Evolutionary conservation across 1,139 yeast species (phyloP), one percentile per base, ranked within the genome.

Genomic region (Candida gigantensis): DNA sequence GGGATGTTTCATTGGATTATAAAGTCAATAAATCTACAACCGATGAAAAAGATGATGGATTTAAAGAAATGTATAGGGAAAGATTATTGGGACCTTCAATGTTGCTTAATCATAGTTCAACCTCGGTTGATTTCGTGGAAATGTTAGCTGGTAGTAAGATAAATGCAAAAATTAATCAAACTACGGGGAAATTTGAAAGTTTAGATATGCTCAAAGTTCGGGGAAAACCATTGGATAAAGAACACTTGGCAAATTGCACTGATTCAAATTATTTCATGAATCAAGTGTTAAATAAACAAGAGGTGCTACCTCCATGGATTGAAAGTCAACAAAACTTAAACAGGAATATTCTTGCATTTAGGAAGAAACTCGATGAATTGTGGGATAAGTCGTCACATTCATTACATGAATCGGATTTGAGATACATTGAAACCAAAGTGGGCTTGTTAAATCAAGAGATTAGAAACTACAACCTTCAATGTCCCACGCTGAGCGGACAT

Each of bases 251-350:
- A 44, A 80, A 85, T 48, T 53, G 71, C 27, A 58, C 65, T 6
- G 72, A 69, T 43, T 51, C 71, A 4, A 64, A 60, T 41, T 71
- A 66, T 45, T 71, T 71, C 43, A 58, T 71, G 58, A 70, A 68
- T 47, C 70, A 68, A 44, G 81, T 88, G 33, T 62, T 88, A 41
- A 81, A 77, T 46, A 75, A 77, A 30, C 96, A 88, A 56, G 89
- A 86, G 32, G 81, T 85, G 0, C 66, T 81, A 8, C 96, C 96
- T 0, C 94, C 95, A 0, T 88, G 96, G 96, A 81, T 88, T 21
- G 95, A 87, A 50, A 79, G 76, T 37, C 96, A 88, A 57, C 75
- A 79, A 31, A 69, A 74, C 3, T 72, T 86, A 4, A 74, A 72
- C 33, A 45, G 52, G 2, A 74, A 72, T 24, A 67, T 84, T 4